Evolutionary conservation across 1,284 basidiomycete genomes (phyloP).

Genomic region (Boletus coffeatus): DNA sequence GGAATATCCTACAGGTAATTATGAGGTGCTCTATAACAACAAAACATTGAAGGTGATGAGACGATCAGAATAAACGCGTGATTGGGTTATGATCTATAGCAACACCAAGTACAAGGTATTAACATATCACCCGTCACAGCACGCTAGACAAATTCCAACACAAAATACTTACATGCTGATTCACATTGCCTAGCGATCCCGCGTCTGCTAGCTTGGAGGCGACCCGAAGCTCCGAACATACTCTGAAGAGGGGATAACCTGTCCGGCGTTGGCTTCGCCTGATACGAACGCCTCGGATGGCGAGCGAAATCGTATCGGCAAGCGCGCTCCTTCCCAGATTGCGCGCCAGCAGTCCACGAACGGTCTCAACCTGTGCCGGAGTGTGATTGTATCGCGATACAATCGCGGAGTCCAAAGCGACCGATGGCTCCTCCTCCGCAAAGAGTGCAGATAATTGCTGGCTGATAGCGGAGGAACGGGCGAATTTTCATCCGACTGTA

Average conservation of each 20-base stretch:
- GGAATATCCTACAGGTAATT: not conserved
- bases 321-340: too few relatives aligned
- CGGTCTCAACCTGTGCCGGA: constrained; percentile 9
- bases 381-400: too few relatives aligned
- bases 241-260: constrained; percentile 1
- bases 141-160: not conserved
- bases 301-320: too few relatives aligned
- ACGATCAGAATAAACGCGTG: not conserved
- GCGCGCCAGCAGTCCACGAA: too few relatives aligned
- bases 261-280: not conserved
- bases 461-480: constrained; percentile 1
- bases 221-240: not conserved
- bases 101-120: not conserved
- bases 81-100: not conserved
- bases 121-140: not conserved
- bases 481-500: not conserved
- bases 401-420: too few relatives aligned
- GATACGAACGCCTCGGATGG: not conserved
- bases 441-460: not conserved
- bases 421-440: too few relatives aligned
- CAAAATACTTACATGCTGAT: not conserved
- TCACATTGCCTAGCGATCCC: not conserved
- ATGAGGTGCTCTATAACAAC: not conserved
- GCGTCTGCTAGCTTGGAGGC: too few relatives aligned
- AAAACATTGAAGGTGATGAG: not conserved